Conservation (phyloP, 306 rosid species). For the Medicago truncatula region MtrunA17r5.0-ANR NC_053044.1:27719501-27720000, state of each 20-base stretch:
- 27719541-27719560: too few species aligned
- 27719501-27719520: too few species aligned
- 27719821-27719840: not conserved
- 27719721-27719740: not conserved
- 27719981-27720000: conserved; percentile 61
- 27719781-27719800: not conserved
- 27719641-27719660: too few species aligned
- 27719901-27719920: not conserved
- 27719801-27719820: not conserved
- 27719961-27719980: conserved; percentile 89
- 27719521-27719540: too few species aligned
- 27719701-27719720: not conserved
- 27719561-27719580: too few species aligned
- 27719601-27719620: too few species aligned
- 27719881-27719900: not conserved
- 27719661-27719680: too few species aligned
- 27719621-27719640: too few species aligned
- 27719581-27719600: too few species aligned
- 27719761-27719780: not conserved
- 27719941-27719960: conserved; percentile 67
- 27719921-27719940: conserved; percentile 23
- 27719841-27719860: not conserved
- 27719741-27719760: not conserved
- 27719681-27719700: too few species aligned
- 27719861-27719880: not conserved